A percentile compares a stretch with the other conserved stretches of the same genome.
phyloP scores from a whole-genome alignment of 2,329 filamentous ascomycete genomes.

The Sclerotinia glacialis region DNA sequence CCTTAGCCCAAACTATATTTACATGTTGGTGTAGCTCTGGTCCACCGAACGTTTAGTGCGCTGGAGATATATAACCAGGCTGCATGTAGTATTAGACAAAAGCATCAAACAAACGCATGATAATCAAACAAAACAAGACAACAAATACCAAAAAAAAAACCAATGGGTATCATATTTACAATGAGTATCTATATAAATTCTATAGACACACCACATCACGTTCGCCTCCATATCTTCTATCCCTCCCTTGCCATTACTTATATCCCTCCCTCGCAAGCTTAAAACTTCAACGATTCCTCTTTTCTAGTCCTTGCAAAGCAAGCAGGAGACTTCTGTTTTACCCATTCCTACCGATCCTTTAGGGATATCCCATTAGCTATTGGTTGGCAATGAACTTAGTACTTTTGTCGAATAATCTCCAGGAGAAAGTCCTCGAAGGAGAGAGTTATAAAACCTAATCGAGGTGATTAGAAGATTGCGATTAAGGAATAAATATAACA shows the following conservation, averaged over 20 bases:
- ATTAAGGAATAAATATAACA: neutral
- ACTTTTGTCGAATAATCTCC: slow-evolving; percentile 38
- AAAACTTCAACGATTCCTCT: neutral
- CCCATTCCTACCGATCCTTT: too few relatives aligned
- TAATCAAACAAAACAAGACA: neutral
- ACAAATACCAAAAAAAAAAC: neutral
- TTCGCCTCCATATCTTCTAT: neutral
- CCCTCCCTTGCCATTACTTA: neutral
- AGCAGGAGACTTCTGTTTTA: neutral
- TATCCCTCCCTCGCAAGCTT: too few relatives aligned
- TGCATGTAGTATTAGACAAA: neutral
- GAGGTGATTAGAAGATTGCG: neutral
- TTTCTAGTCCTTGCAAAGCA: neutral
- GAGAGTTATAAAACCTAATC: slow-evolving; percentile 64
- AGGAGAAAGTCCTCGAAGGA: slow-evolving; percentile 54
- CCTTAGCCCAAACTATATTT: neutral
- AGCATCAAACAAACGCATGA: neutral
- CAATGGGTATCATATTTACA: slow-evolving; percentile 24
- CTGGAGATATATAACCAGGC: too few relatives aligned
- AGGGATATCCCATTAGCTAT: neutral
- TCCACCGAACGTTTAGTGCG: neutral
- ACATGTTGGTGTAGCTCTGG: neutral
- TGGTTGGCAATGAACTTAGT: neutral
- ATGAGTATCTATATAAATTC: slow-evolving; percentile 15
- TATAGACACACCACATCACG: neutral